Evolutionary conservation across 345 rosid species (phyloP), one percentile per base, ranked within the genome.

Genomic region (Garcia nutans): DNA sequence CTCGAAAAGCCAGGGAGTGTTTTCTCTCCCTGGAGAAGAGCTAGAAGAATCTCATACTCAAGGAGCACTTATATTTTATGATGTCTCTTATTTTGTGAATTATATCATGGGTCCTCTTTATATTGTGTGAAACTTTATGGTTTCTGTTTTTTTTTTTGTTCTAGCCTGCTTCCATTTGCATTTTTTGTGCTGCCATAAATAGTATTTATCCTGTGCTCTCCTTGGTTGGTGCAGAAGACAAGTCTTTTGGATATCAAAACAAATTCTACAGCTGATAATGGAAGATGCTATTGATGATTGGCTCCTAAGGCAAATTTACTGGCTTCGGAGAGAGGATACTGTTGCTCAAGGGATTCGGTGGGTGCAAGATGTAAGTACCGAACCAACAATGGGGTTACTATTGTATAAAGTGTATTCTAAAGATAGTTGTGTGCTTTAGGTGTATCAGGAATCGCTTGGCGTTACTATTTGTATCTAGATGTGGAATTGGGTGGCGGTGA

Each of bases 221-320:
- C 58, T 62, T 83, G 71, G 28, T 77, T 77, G 65, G 26, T 73
- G 81, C 89, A 96, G 99, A 81, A 87, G 99, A 76, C 97, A 96
- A 80, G 98, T 93, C 78, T 93, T 93, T 83, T 93, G 99, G 98
- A 92, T 96, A 68, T 93, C 98, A 74, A 96, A 91, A 86, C 97
- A 96, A 83, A 93, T 96, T 76, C 78, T 93, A 74, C 99, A 96
- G 81, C 82, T 96, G 71, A 86, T 93, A 73, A 96, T 93, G 99
- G 98, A 93, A 82, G 98, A 93, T 89, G 98, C 97, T 73, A 93
- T 93, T 58, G 99, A 92, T 90, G 98, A 96, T 82, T 96, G 88
- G 89, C 97, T 96, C 69, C 76, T 96, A 85, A 88, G 96, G 81
- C 96, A 90, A 79, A 85, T 96, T 68, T 84, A 83, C 67, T 96